Conservation (phyloP, 2,329 filamentous ascomycete genomes). For the Exserohilum rostratum region DNA sequence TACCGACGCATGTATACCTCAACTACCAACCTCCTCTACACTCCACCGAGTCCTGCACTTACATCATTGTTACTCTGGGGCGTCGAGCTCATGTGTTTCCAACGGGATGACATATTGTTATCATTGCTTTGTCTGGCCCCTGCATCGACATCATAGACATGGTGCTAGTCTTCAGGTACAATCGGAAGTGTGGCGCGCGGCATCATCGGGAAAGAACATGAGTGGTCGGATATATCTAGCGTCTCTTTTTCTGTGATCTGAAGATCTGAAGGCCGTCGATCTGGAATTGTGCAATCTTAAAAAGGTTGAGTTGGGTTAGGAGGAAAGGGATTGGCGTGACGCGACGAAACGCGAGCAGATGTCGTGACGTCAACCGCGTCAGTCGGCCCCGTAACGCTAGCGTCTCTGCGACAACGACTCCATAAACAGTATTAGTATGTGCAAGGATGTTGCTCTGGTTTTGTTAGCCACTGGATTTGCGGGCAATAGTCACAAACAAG, state of each 20-base stretch:
- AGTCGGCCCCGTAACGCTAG: not conserved
- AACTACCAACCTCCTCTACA: not conserved
- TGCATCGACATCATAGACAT: conserved; percentile 20
- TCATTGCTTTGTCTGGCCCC: conserved; percentile 9
- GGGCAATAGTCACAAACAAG: not conserved
- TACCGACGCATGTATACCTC: conserved; percentile 1
- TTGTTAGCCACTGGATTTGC: not conserved
- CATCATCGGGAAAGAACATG: not conserved
- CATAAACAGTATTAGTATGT: not conserved
- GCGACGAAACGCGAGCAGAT: not conserved
- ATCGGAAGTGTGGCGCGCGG: conserved; percentile 4
- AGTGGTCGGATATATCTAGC: conserved; percentile 1
- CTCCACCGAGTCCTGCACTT: not conserved
- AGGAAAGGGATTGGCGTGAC: conserved; percentile 5
- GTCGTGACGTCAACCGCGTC: conserved; percentile 12
- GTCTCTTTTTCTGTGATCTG: not conserved
- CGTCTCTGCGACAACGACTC: not conserved
- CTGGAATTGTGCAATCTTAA: conserved; percentile 3
- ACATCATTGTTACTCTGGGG: conserved; percentile 8
- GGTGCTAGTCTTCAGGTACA: conserved; percentile 19
- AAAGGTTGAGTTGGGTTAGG: conserved; percentile 4
- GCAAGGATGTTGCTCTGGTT: not conserved
- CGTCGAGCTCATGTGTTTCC: conserved; percentile 3
- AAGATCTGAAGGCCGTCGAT: conserved; percentile 3
- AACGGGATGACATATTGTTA: conserved; percentile 3